Evolutionary conservation across 2,329 filamentous ascomycete species (phyloP).

Genomic region (Leptoxyphium fumago): DNA sequence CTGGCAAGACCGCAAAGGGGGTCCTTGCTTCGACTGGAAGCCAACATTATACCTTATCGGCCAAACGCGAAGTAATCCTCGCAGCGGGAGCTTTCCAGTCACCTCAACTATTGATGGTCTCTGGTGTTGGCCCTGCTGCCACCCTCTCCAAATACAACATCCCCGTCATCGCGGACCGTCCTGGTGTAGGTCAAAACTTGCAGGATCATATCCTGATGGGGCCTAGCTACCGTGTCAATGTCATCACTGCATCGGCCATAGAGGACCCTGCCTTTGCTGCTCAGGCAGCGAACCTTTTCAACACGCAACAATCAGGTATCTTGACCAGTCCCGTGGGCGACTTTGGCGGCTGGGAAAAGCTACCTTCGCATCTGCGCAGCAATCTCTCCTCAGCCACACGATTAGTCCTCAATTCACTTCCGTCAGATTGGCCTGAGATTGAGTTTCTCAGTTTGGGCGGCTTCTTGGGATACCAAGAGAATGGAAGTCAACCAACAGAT

Average conservation of each 20-base stretch:
- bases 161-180: constrained; percentile 10
- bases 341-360: not conserved
- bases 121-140: constrained; percentile 16
- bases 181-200: constrained; percentile 18
- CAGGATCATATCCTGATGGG: constrained; percentile 25
- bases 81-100: constrained; percentile 30
- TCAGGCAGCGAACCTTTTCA: not conserved
- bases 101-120: constrained; percentile 24
- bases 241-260: not conserved
- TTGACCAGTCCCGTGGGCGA: constrained; percentile 1
- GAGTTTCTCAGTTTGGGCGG: too few relatives aligned
- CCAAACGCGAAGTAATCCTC: constrained; percentile 29
- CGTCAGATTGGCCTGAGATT: constrained; percentile 23
- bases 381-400: too few relatives aligned
- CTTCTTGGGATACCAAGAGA: too few relatives aligned
- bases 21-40: constrained; percentile 13
- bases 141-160: constrained; percentile 19
- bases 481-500: constrained; percentile 12
- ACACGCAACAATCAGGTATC: not conserved
- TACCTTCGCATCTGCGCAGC: constrained; percentile 4
- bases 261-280: not conserved
- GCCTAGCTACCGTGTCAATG: constrained; percentile 5
- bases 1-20: constrained; percentile 14
- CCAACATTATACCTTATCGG: constrained; percentile 11
- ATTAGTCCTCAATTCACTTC: too few relatives aligned